Evolutionary conservation across 2,329 filamentous ascomycete genomes (phyloP), one percentile per base, ranked within the genome.

Genomic region (Ceratocystis harringtonii): DNA sequence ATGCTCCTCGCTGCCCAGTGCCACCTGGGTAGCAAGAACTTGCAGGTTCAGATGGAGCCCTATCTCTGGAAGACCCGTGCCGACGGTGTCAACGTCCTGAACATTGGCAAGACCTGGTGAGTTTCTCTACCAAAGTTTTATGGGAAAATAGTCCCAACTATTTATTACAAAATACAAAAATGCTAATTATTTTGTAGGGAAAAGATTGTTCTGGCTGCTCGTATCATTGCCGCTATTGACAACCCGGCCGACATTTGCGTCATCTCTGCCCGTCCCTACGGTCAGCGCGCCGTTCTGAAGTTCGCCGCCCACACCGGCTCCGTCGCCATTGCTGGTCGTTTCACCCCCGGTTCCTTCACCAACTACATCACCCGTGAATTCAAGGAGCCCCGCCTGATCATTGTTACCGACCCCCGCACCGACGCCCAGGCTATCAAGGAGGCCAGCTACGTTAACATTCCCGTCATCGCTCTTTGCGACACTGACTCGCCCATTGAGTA

Each of bases 331-430:
- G 95, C 94, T 75, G 94, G 94, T 83, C 94, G 94, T 79, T 99
- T 99, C 89, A 99, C 94, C 77, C 94, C 94, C 78, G 94, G 94
- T 89, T 96, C 92, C 81, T 99, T 99, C 88, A 99, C 94, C 85
- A 99, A 99, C 87, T 99, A 99, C 89, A 99, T 99, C 88, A 99
- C 95, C 80, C 92, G 94, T 76, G 97, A 94, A 71, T 99, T 99
- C 91, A 96, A 96, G 88, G 94, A 99, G 85, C 94, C 94, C 77
- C 95, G 95, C 80, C 85, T 99, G 77, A 97, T 99, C 81, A 87
- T 99, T 78, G 94, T 99, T 76, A 99, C 94, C 81, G 94, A 99
- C 80, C 94, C 94, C 75, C 92, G 95, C 81, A 99, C 95, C 83
- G 94, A 99, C 76, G 90, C 94, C 78, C 94, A 99, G 87, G 94